Base-by-base conservation (phyloP, 352 stramenopile genomes). In the Pythium insidiosum region DNA sequence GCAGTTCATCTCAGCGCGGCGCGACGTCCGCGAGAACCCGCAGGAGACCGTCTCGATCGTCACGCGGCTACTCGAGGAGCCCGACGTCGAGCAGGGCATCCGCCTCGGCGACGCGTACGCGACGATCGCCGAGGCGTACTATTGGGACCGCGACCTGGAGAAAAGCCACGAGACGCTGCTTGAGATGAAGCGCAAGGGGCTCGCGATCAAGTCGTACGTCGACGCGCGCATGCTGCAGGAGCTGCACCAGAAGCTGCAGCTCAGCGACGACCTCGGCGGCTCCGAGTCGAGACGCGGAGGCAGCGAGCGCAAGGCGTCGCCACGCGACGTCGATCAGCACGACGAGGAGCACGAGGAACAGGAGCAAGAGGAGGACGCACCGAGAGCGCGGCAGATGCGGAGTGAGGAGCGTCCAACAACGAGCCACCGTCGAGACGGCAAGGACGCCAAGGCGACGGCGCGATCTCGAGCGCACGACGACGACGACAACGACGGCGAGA, bases 91-190 rank as follows among this genome's bases (percentile, higher is more conserved):
- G 20, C 64, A 81, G 21, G 84, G 83, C 6, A 86, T 98, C 26
- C 80, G 90, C 5, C 50, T 86, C 6, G 91, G 93, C 15, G 93
- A 98, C 53, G 79, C 72, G 13, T 96, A 89, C 43, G 84, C 83
- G 5, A 65, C 96, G 53, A 63, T 97, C 2, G 57, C 90, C 1
- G 81, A 96, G 38, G 69, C 73, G 6, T 82, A 94, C 34, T 85
- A 83, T 51, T 48, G 62, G 18, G 68, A 73, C 21, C 63, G 68
- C 1, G 65, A 97, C 24, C 58, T 76, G 16, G 48, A 66, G n/a
- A 72, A 93, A 38, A 72, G 70, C 29, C 58, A 80, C 6, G 69
- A 86, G 40, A 54, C 73, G 6, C 56, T 97, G 41, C 63, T 95
- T 33, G 63, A 80, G 24, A 96, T 97, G 84, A 73, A 73, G 19